Conservation (phyloP, 2,329 filamentous ascomycete genomes). For the Ustilaginoidea virens region DNA sequence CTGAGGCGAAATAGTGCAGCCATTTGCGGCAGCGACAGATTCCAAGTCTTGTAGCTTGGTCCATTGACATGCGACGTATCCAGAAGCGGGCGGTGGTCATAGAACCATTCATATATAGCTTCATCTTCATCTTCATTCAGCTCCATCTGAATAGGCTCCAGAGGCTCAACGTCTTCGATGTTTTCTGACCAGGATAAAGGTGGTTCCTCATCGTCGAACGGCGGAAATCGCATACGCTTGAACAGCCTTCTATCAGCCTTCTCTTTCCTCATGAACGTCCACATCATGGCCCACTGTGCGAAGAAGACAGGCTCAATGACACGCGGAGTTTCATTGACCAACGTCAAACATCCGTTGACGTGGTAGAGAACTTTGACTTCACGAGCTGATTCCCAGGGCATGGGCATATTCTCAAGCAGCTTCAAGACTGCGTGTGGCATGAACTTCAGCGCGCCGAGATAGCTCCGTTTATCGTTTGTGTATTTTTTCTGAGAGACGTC, state of each 20-base stretch:
- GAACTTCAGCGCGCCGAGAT: conserved; percentile 92
- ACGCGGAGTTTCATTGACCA: conserved; percentile 91
- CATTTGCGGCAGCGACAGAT: conserved; percentile 87
- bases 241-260: conserved; percentile 93
- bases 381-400: conserved; percentile 94
- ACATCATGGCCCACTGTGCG: conserved; percentile 99
- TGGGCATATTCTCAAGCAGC: conserved; percentile 96
- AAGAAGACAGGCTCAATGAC: conserved; percentile 98
- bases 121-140: conserved; percentile 86
- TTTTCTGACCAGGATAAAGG: conserved; percentile 97
- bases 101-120: conserved; percentile 92
- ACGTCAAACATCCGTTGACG: conserved; percentile 89
- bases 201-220: conserved; percentile 96
- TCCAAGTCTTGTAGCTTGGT: conserved; percentile 94
- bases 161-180: conserved; percentile 91
- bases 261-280: conserved; percentile 94
- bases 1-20: conserved; percentile 86
- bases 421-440: conserved; percentile 98
- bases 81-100: conserved; percentile 78
- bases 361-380: conserved; percentile 98
- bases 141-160: conserved; percentile 98
- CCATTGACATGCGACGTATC: conserved; percentile 93
- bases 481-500: conserved; percentile 99
- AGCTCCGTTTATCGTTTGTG: conserved; percentile 95
- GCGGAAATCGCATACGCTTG: conserved; percentile 97